Base-by-base conservation (phyloP, 2,329 filamentous ascomycete species). In the Colletotrichum lupini region DNA sequence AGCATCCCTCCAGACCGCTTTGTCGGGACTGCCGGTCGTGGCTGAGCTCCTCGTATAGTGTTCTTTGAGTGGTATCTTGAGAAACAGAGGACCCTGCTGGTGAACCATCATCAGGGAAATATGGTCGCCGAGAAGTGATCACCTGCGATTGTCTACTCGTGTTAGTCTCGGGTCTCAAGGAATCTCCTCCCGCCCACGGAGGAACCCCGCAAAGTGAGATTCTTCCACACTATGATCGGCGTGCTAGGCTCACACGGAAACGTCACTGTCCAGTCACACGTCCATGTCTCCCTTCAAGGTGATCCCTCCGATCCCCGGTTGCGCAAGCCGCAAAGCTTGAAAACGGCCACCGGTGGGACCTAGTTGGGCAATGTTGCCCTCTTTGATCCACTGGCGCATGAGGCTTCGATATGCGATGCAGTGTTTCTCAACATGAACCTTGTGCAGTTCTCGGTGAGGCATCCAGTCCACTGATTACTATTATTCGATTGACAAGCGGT, bases 231-330 rank as follows among this genome's bases (percentile, higher is more conserved):
- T 22, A 24, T 32, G 64, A 67, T 67, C 64, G 28, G 30, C 64
- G 4, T 26, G 37, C 55, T 58, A 58, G 53, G 30, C 64, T 67
- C 28, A 52, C 64, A 67, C 56, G 64, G 8, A 60, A 26, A 67
- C 64, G 55, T 67, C 55, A 67, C 64, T 22, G n/a, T 56, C 26
- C 35, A 60, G 64, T 52, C 9, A 42, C 28, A 67, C 42, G 58
- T 60, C 35, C 56, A 49, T 30, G 26, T 55, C 32, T 49, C 16
- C 9, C 42, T 30, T 32, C 24, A 30, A 22, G n/a, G 26, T 35
- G 8, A 22, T 4, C 19, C 42, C 53, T 66, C 35, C 35, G 53
- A 46, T 59, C 37, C 30, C 55, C 26, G n/a, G 37, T 67, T 22
- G 52, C 35, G 63, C 26, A 30, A 35, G 64, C 55, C 64, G 16